phyloP scores from a whole-genome alignment of 2,329 filamentous ascomycete species.

The Neofusicoccum laricinum region DNA sequence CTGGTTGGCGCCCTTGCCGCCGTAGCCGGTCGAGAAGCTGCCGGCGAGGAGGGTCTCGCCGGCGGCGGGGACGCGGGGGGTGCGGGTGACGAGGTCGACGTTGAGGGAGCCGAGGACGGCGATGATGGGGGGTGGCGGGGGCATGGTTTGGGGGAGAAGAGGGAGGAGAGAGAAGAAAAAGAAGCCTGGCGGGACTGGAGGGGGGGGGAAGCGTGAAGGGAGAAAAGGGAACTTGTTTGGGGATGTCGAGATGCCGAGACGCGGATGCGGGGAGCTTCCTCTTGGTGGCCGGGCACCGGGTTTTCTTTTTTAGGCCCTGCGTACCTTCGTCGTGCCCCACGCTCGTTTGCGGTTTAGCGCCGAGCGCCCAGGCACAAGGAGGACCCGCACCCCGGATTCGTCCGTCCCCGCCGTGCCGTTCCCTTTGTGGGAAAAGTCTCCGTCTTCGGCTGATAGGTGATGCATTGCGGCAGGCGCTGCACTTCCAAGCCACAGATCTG shows the following conservation, averaged over 20 bases:
- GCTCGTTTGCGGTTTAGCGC: neutral
- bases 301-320: no score
- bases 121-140: conserved; percentile 50
- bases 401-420: neutral
- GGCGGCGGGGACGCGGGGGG: conserved; percentile 74
- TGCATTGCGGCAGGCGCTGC: no score
- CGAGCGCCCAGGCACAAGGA: neutral
- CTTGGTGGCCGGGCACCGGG: no score
- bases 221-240: no score
- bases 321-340: neutral
- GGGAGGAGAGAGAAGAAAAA: no score
- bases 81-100: conserved; percentile 87
- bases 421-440: neutral
- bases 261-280: no score
- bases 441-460: neutral
- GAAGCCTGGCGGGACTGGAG: no score
- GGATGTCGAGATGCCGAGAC: no score
- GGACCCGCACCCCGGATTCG: neutral
- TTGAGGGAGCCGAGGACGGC: conserved; percentile 91
- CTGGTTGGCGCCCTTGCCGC: conserved; percentile 95
- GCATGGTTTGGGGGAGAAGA: neutral
- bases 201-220: no score
- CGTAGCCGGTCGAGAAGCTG: conserved; percentile 75
- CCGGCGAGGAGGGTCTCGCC: conserved; percentile 85
- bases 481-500: no score